Evolutionary conservation across 768 basidiomycete genomes (phyloP).

Genomic region (Paxillus rubicundulus): DNA sequence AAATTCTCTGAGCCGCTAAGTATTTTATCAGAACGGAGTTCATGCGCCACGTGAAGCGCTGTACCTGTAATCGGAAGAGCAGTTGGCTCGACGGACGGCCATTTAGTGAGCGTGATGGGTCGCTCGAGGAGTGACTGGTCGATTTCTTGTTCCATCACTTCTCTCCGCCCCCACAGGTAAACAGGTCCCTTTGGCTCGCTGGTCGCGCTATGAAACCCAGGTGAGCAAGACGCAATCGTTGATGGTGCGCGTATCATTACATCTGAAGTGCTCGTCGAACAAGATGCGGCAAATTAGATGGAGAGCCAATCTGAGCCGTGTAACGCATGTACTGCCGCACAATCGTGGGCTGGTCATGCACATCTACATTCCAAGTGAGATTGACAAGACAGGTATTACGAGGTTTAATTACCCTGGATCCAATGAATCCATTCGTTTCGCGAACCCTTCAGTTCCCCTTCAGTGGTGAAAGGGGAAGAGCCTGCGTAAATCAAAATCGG

Average conservation of each 20-base stretch:
- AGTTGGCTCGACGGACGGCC: conserved; percentile 51
- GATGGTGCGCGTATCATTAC: conserved; percentile 31
- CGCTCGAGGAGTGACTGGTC: conserved; percentile 36
- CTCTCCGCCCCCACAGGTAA: conserved; percentile 72
- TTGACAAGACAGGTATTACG: neutral
- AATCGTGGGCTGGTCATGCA: conserved; percentile 69
- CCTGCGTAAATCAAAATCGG: conserved; percentile 75
- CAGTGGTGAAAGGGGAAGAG: conserved; percentile 55
- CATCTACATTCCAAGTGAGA: conserved; percentile 39
- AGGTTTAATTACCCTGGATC: conserved; percentile 51
- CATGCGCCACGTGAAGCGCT: conserved; percentile 1
- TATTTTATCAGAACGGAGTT: neutral
- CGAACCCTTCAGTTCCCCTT: conserved; percentile 57
- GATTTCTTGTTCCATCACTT: conserved; percentile 65
- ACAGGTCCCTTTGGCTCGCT: conserved; percentile 72
- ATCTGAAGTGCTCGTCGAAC: conserved; percentile 63
- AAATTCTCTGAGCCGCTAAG: conserved; percentile 40
- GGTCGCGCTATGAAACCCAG: conserved; percentile 45
- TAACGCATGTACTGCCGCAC: conserved; percentile 76
- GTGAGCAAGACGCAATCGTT: neutral
- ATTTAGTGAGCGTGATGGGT: conserved; percentile 33
- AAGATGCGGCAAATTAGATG: conserved; percentile 47
- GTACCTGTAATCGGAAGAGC: conserved; percentile 44
- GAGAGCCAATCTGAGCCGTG: conserved; percentile 56
- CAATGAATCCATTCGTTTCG: conserved; percentile 78